Evolutionary conservation across 805 yeast species (phyloP), one percentile per base, ranked within the genome.

Genomic region (Ogataea methylovora): DNA sequence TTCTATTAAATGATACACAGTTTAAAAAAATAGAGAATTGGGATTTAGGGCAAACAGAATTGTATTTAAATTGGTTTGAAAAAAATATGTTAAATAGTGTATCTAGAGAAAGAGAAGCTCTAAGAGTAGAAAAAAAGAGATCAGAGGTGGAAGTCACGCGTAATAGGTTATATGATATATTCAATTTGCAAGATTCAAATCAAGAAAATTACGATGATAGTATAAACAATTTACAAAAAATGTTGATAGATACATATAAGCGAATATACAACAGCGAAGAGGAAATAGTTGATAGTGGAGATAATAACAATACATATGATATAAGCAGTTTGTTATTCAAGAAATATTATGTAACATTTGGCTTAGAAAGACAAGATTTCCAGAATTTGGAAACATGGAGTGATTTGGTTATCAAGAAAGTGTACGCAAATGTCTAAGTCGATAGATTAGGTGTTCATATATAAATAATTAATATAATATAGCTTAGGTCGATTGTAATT

Each of bases 61-160:
- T 60, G 19, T 81, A 76, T 50, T 50, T 77, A 19, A 58, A 65
- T 16, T 73, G 81, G 76, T 63, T 71, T 33, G 56, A 63, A n/a
- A n/a, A n/a, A n/a, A n/a, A n/a, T n/a, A n/a, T n/a, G n/a, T n/a
- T 33, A 61, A 61, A 8, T 52, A 51, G 25, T 32, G 31, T 35
- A 13, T 20, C 9, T 5, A 19, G 24, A 11, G 14, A 8, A 17
- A 20, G 5, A 29, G 20, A n/a, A 20, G n/a, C 11, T 9, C n/a
- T n/a, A n/a, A n/a, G n/a, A n/a, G 24, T 13, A 4, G 13, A 9
- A 7, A 4, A 3, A 20, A 8, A 20, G 17, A 18, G 10, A 11
- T 7, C 13, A 20, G 22, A 29, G 15, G 41, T 35, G 28, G 31
- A 27, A 26, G 30, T 41, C 20, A 37, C 38, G 37, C 34, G 34